Base-by-base conservation (phyloP, 2,329 filamentous ascomycete genomes). In the Phaeosphaeria sp. region DNA sequence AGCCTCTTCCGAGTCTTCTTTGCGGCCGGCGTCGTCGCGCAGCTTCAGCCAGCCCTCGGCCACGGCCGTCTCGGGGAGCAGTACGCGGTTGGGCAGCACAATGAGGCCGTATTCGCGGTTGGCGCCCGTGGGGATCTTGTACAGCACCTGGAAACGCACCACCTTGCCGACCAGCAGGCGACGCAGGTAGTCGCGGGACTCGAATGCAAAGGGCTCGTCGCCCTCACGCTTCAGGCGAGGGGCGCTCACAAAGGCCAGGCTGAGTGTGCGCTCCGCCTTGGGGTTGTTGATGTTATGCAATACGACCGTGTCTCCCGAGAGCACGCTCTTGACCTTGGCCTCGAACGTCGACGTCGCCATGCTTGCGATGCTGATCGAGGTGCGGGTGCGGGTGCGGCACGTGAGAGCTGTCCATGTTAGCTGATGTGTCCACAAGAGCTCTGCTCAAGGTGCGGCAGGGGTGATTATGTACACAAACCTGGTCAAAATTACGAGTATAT, bases 21-120 rank as follows among this genome's bases (percentile, higher is more conserved):
- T 95, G 65, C 90, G 89, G 60, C 93, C 93, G 58, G 94, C 93
- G 78, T 99, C 95, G 71, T 99, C 95, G 63, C 95, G 89, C 59
- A 99, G 86, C 80, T 95, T 96, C 63, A 93, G 82, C 93, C 93
- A 97, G 65, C 95, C 95, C 70, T 93, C 91, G 73, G 92, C 89
- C 63, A 98, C 87, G 56, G 90, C 85, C 62, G 91, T 87, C 63
- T 98, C 93, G 18, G 95, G 93, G 50, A 99, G 79, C 20, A 72
- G 66, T 33, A 70, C 71, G 60, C 92, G 92, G 70, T 92, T 90
- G 61, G 90, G 88, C 52, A 97, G 83, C 63, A 87, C 86, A 59
- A 92, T 89, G 63, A 88, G 85, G 64, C 94, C 95, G 74, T 97
- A 99, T 74, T 99, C 94, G 66, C 93, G 89, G 63, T 91, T 90